Evolutionary conservation across 768 basidiomycete genomes (phyloP).

Genomic region (Lactarius vividus): DNA sequence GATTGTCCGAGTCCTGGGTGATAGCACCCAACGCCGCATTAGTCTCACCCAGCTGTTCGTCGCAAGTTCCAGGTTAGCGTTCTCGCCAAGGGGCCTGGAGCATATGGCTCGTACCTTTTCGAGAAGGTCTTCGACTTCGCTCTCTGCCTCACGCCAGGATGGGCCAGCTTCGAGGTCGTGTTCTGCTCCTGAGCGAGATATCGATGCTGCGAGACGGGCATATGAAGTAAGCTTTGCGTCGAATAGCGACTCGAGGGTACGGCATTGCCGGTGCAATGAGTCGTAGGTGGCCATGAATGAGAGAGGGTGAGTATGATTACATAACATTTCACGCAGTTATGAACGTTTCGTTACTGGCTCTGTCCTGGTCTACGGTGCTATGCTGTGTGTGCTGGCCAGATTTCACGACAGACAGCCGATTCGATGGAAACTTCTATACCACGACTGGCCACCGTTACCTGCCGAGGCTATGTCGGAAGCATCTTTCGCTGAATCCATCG

Average conservation of each 20-base stretch:
- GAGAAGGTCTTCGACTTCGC: conserved; percentile 81
- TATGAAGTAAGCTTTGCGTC: conserved; percentile 91
- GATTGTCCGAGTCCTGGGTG: conserved; percentile 62
- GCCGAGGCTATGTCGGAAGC: conserved; percentile 2
- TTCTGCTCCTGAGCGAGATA: conserved; percentile 49
- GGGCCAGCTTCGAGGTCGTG: conserved; percentile 58
- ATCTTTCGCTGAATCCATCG: conserved; percentile 1
- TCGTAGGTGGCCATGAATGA: conserved; percentile 75
- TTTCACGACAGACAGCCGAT: neutral
- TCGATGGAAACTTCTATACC: conserved; percentile 15
- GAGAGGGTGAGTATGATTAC: neutral
- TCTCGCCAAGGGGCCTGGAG: neutral
- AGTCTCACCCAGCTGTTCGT: conserved; percentile 73
- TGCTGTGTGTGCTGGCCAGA: conserved; percentile 4
- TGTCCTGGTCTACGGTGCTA: neutral
- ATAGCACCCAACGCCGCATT: conserved; percentile 75
- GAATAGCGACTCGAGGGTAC: conserved; percentile 90
- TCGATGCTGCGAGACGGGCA: conserved; percentile 73
- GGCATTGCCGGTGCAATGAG: conserved; percentile 83
- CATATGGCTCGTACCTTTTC: conserved; percentile 61
- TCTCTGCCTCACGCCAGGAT: conserved; percentile 80
- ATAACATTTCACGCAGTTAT: neutral
- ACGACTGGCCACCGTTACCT: neutral
- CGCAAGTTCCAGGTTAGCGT: conserved; percentile 24
- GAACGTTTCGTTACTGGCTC: too few species aligned